Conservation (phyloP, 2,329 filamentous ascomycete species). For the Hymenoscyphus fructigenus region DNA sequence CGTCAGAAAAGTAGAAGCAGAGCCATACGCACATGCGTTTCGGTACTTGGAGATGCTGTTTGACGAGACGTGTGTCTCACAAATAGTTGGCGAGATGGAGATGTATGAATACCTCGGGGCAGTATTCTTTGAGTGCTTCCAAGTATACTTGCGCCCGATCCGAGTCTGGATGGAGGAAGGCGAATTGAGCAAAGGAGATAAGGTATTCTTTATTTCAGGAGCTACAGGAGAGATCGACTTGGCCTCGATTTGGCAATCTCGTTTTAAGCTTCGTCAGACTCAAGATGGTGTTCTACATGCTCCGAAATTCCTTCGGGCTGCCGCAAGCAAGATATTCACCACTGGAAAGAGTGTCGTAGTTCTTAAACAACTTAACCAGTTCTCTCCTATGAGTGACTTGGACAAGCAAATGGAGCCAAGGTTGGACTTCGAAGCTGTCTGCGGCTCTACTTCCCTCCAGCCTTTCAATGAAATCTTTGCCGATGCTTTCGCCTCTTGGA, state of each 20-base stretch:
- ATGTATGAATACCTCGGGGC: conserved; percentile 63
- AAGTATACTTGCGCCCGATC: conserved; percentile 78
- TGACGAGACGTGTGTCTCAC: conserved; percentile 65
- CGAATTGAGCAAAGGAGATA: conserved; percentile 62
- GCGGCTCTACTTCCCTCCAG: conserved; percentile 43
- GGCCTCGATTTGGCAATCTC: conserved; percentile 71
- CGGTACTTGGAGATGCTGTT: conserved; percentile 78
- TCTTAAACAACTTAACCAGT: conserved; percentile 67
- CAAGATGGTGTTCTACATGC: conserved; percentile 61
- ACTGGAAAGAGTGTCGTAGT: conserved; percentile 88
- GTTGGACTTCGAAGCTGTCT: conserved; percentile 59
- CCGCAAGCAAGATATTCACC: conserved; percentile 73
- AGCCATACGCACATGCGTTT: conserved; percentile 49
- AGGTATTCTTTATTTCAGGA: conserved; percentile 73
- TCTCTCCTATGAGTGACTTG: conserved; percentile 39
- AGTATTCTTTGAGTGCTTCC: conserved; percentile 79
- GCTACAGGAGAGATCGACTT: conserved; percentile 55
- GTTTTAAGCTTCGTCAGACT: conserved; percentile 66
- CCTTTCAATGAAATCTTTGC: conserved; percentile 77
- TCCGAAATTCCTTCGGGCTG: conserved; percentile 71
- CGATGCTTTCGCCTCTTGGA: conserved; percentile 70
- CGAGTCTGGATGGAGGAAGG: conserved; percentile 83
- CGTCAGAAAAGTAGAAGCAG: conserved; percentile 54
- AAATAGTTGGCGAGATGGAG: conserved; percentile 63
- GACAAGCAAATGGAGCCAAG: conserved; percentile 42